A percentile compares a stretch with the other conserved stretches of the same genome.
phyloP scores from a whole-genome alignment of 306 rosid genomes.

The Cucumis melo region DNA sequence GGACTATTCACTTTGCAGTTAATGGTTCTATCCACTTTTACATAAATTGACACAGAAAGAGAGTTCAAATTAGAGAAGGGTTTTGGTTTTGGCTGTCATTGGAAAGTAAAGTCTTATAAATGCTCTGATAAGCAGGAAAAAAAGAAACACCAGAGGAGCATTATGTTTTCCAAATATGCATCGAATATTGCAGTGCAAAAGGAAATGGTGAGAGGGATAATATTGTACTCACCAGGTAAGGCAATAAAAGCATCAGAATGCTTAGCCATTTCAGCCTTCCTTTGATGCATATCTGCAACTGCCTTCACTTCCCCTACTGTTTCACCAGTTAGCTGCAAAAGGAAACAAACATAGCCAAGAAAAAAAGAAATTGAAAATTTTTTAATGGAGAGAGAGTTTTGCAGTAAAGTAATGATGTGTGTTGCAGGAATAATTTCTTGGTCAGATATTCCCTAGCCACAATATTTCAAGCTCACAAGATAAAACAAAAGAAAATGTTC shows the following conservation, averaged over 20 bases:
- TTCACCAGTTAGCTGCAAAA: constrained; percentile 80
- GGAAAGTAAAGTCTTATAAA: background rate
- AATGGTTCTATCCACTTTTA: background rate
- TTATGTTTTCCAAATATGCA: background rate
- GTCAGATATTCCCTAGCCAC: constrained; percentile 12
- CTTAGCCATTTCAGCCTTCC: constrained; percentile 96
- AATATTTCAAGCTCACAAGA: background rate
- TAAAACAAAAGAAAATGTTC: background rate
- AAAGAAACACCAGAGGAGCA: background rate
- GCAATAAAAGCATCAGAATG: constrained; percentile 98
- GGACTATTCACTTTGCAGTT: background rate
- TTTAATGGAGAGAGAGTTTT: constrained; percentile 2
- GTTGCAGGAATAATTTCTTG: background rate
- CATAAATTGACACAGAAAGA: background rate
- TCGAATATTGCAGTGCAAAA: background rate
- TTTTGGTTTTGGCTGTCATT: background rate
- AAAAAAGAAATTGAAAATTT: background rate
- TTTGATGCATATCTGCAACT: constrained; percentile 97
- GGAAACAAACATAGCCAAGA: background rate
- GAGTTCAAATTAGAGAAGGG: background rate
- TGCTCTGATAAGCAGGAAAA: background rate
- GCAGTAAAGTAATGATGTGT: constrained; percentile 11
- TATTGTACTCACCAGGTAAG: constrained; percentile 70
- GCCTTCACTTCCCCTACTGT: constrained; percentile 97
- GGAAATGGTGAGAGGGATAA: background rate